Evolutionary conservation across 345 rosid genomes (phyloP).

Genomic region (Brassica carinata): DNA sequence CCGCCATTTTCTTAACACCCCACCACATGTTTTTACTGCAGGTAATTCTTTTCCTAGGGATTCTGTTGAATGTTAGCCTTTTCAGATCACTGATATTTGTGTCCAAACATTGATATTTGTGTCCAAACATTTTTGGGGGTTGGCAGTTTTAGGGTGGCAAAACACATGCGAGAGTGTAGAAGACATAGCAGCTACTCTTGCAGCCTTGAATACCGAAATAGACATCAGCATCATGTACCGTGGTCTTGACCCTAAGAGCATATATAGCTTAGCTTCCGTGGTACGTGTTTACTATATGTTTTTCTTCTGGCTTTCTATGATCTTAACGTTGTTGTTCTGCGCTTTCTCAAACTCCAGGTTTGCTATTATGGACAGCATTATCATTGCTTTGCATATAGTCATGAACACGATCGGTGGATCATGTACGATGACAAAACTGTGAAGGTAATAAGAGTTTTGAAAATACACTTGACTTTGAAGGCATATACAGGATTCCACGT

Average conservation of each 20-base stretch:
- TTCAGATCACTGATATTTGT: slow-evolving; percentile 13
- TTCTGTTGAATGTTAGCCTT: slow-evolving; percentile 6
- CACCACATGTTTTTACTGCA: slow-evolving; percentile 81
- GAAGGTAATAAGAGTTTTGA: slow-evolving; percentile 54
- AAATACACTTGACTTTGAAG: not conserved
- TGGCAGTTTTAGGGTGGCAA: slow-evolving; percentile 97
- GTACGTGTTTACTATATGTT: slow-evolving; percentile 43
- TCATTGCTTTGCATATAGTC: slow-evolving; percentile 94
- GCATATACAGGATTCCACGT: not conserved
- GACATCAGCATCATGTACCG: slow-evolving; percentile 84
- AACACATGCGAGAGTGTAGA: slow-evolving; percentile 81
- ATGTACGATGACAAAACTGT: slow-evolving; percentile 98
- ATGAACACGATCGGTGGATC: slow-evolving; percentile 70
- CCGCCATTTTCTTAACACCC: slow-evolving; percentile 72
- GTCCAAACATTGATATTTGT: slow-evolving; percentile 2
- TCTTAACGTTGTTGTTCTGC: slow-evolving; percentile 8
- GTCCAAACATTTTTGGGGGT: slow-evolving; percentile 13
- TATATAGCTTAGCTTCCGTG: slow-evolving; percentile 81
- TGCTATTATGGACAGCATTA: slow-evolving; percentile 99
- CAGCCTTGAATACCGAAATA: slow-evolving; percentile 73
- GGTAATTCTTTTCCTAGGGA: slow-evolving; percentile 44
- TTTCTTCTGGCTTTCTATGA: not conserved
- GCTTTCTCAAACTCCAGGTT: slow-evolving; percentile 56
- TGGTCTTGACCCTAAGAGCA: slow-evolving; percentile 70
- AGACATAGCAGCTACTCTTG: slow-evolving; percentile 84